Evolutionary conservation across 2,329 filamentous ascomycete species (phyloP), one percentile per base, ranked within the genome.

Genomic region (Apiospora arundinis): DNA sequence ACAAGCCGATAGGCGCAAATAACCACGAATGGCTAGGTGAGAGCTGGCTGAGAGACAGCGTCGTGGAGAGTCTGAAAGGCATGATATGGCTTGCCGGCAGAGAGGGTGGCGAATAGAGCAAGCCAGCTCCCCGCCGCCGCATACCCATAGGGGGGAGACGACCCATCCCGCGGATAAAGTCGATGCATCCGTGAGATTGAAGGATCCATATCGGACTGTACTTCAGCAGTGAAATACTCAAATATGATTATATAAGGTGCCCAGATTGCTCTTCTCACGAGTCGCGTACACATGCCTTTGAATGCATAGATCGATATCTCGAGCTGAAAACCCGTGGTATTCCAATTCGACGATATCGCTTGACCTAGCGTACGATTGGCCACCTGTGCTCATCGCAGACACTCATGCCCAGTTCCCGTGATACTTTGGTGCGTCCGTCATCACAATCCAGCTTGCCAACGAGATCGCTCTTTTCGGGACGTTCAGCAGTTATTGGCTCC

Each of bases 11-110:
- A 1, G 65, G 45, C 42, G 49, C 18, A 1, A 71, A 63, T 75
- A 75, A 69, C 63, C 71, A 71, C 12, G 73, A 73, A 6, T 81
- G 82, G 70, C 79, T 77, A 7, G 79, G 82, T 11, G 80, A 80
- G 2, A 89, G 88, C 82, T 90, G 88, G 88, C 81, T 90, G 77
- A 79, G 85, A 68, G 87, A 89, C 69, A 86, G 85, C 49, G 84
- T 87, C 7, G 82, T 90, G 18, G 88, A 90, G 77, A 81, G 82
- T 48, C 77, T 90, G 65, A 90, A 89, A 79, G 87, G 88, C 0
- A 84, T 81, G 74, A 84, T 88, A 0, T 90, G 87, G 85, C 81
- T 89, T 70, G 84, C 83, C 23, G 84, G 83, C 2, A 79, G 82
- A 49, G 82, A 81, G 45, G 79, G 73, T 40, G 70, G 65, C 44